These are phyloP conservation scores for Gastrolobium bilobum DNA, from an alignment of 306 rosid species.

Conservation along the genomic window DNA sequence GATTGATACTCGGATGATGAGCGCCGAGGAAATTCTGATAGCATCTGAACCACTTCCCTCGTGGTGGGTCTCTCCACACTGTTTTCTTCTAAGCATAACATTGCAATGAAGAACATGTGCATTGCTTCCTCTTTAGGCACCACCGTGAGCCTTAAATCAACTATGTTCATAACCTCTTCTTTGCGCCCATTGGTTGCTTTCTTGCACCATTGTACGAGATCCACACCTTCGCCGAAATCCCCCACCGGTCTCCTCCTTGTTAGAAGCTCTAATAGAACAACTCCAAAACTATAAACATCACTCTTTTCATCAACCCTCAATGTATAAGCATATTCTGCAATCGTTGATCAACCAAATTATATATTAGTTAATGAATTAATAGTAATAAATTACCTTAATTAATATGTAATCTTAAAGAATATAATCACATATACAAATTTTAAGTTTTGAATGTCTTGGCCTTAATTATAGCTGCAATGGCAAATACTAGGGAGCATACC, in stretches of 20 bases:
- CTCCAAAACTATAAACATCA: conserved; percentile 86
- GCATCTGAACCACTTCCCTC: conserved; percentile 95
- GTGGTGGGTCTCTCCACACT: conserved; percentile 88
- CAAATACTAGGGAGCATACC: conserved; percentile 71
- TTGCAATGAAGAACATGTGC: conserved; percentile 79
- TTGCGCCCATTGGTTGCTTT: conserved; percentile 57
- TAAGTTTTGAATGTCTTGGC: conserved; percentile 72
- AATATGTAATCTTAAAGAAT: no score
- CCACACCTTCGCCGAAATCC: conserved; percentile 77
- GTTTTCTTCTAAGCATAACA: conserved; percentile 74
- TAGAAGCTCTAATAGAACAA: conserved; percentile 75
- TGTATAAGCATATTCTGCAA: conserved; percentile 89
- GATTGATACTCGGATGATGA: conserved; percentile 43
- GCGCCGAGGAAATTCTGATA: conserved; percentile 68
- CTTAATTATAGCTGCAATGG: conserved; percentile 73
- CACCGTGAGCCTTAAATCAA: conserved; percentile 57
- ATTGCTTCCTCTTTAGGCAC: conserved; percentile 75
- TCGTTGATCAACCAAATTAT: neutral
- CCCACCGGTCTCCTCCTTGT: conserved; percentile 84
- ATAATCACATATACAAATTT: no score
- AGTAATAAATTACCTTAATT: neutral
- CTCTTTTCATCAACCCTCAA: conserved; percentile 85
- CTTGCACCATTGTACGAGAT: conserved; percentile 84
- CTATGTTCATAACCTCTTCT: conserved; percentile 58
- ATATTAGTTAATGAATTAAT: neutral